Conservation (phyloP, 495 filamentous ascomycete species). For the Annulohypoxylon maeteangense region DNA sequence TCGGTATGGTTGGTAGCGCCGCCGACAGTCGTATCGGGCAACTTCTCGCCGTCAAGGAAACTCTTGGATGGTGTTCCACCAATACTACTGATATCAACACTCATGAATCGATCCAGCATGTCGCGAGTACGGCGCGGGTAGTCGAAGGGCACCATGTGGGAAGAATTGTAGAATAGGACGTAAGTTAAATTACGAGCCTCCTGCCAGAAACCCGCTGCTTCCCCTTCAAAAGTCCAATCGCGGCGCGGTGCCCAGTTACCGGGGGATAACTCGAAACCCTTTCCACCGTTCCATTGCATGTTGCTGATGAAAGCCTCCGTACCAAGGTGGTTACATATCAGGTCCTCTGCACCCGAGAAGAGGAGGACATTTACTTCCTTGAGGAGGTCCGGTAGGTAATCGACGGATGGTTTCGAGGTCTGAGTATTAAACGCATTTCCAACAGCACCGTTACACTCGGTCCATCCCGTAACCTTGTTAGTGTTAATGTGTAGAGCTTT, state of each 20-base stretch:
- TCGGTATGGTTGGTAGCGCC: constrained; percentile 78
- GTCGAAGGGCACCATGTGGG: constrained; percentile 98
- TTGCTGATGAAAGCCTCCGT: constrained; percentile 92
- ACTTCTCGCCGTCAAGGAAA: constrained; percentile 90
- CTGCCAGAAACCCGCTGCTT: constrained; percentile 92
- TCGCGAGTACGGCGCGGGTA: constrained; percentile 86
- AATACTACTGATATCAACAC: constrained; percentile 90
- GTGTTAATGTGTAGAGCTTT: constrained; percentile 83
- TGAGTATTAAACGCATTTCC: constrained; percentile 70
- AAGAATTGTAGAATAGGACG: constrained; percentile 92
- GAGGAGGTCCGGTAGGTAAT: constrained; percentile 80
- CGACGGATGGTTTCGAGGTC: constrained; percentile 76
- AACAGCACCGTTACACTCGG: constrained; percentile 88
- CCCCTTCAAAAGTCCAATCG: constrained; percentile 94
- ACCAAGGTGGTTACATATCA: constrained; percentile 97
- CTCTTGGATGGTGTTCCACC: constrained; percentile 87
- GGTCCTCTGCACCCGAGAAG: constrained; percentile 92
- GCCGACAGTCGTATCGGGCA: constrained; percentile 84
- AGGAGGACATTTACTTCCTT: constrained; percentile 79
- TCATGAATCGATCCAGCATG: constrained; percentile 97
- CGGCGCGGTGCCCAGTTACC: constrained; percentile 91
- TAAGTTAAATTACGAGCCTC: constrained; percentile 95
- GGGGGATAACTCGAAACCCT: constrained; percentile 88
- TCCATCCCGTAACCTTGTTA: constrained; percentile 86
- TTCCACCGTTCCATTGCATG: constrained; percentile 90